Evolutionary conservation across 768 basidiomycete genomes (phyloP).

Genomic region (Royoungia palumana): DNA sequence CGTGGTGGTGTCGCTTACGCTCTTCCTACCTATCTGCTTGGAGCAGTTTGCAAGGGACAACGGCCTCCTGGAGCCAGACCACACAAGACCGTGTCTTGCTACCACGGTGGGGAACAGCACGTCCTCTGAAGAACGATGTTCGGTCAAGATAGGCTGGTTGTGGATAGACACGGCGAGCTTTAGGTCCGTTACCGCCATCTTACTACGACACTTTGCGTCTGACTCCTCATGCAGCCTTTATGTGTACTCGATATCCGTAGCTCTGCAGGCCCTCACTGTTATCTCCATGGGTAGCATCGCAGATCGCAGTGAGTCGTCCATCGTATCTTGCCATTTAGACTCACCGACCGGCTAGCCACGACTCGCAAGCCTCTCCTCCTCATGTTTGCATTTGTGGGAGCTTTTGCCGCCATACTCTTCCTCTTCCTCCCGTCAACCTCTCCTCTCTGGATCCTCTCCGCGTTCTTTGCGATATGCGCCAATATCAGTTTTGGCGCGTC

Average conservation of each 20-base stretch:
- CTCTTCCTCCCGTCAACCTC: slow-evolving; percentile 71
- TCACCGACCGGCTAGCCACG: slow-evolving; percentile 40
- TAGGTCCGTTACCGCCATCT: slow-evolving; percentile 46
- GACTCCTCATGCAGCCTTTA: slow-evolving; percentile 57
- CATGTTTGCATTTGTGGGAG: slow-evolving; percentile 68
- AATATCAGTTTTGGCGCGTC: slow-evolving; percentile 87
- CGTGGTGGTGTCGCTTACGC: slow-evolving; percentile 73
- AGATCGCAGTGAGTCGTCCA: slow-evolving; percentile 68
- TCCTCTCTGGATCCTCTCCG: slow-evolving; percentile 62
- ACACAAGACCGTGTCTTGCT: slow-evolving; percentile 51
- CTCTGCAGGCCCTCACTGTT: slow-evolving; percentile 88
- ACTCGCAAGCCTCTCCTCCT: slow-evolving; percentile 79
- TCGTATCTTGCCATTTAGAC: background rate
- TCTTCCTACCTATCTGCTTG: slow-evolving; percentile 79
- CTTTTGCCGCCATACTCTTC: slow-evolving; percentile 65
- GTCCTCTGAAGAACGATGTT: slow-evolving; percentile 55
- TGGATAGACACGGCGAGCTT: slow-evolving; percentile 94
- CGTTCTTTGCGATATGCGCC: slow-evolving; percentile 68
- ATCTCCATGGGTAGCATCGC: slow-evolving; percentile 93
- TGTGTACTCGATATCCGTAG: slow-evolving; percentile 83
- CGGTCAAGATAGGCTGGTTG: slow-evolving; percentile 74
- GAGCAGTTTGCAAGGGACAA: slow-evolving; percentile 91
- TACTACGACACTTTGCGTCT: background rate
- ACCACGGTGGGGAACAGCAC: slow-evolving; percentile 9
- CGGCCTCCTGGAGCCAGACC: slow-evolving; percentile 72